phyloP scores from a whole-genome alignment of 768 basidiomycete species.

The Termitomyces sp. region DNA sequence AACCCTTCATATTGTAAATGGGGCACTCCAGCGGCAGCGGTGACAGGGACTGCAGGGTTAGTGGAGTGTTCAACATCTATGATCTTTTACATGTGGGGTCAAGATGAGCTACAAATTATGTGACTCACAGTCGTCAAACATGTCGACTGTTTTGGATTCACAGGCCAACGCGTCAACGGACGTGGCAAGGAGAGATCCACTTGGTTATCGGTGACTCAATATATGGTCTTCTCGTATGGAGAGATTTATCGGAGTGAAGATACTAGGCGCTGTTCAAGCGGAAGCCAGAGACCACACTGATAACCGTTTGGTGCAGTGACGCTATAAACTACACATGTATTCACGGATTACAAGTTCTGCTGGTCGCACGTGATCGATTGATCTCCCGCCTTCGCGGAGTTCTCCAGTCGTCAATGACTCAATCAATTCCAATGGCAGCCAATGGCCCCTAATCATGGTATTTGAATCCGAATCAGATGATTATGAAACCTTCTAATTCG shows the following conservation, averaged over 20 bases:
- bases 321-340: too few relatives aligned
- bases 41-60: constrained; percentile 35
- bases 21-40: constrained; percentile 35
- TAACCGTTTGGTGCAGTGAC: too few relatives aligned
- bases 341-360: too few relatives aligned
- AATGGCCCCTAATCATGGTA: too few relatives aligned
- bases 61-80: constrained; percentile 85
- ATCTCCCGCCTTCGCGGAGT: too few relatives aligned
- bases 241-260: neutral
- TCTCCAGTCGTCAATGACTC: neutral
- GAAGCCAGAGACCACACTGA: too few relatives aligned
- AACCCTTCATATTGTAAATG: constrained; percentile 84
- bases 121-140: constrained; percentile 66
- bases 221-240: neutral
- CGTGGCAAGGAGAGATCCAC: neutral
- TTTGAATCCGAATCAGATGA: neutral
- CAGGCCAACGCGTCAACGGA: neutral
- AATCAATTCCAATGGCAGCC: too few relatives aligned
- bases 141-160: constrained; percentile 15
- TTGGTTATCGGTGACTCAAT: neutral
- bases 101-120: constrained; percentile 9
- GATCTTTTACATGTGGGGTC: neutral
- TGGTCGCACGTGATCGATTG: too few relatives aligned
- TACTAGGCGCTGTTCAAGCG: neutral
- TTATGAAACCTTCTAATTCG: neutral